These are phyloP conservation scores for Plasmodium adleri DNA, from an alignment of 169 alveolate species.

Conservation along the genomic window DNA sequence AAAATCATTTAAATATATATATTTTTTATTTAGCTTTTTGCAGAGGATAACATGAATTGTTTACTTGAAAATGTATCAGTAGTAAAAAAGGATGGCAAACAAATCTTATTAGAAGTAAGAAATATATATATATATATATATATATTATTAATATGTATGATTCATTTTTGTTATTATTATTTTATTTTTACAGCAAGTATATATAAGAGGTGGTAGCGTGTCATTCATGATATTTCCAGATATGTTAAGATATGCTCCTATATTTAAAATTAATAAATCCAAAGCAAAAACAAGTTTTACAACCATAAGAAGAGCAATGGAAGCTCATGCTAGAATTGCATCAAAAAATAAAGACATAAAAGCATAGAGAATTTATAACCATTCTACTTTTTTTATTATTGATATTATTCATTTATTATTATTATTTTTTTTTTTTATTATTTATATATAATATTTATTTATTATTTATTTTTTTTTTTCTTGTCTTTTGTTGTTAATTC, in stretches of 20 bases:
- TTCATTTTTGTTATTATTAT: not conserved
- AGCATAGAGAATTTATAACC: slow-evolving; percentile 17
- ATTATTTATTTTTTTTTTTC: not conserved
- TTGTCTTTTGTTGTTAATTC: not conserved
- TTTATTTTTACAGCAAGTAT: slow-evolving; percentile 87
- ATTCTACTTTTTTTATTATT: not conserved
- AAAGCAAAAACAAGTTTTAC: slow-evolving; percentile 83
- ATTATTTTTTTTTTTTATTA: too few relatives aligned
- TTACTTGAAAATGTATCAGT: slow-evolving; percentile 97
- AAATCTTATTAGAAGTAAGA: slow-evolving; percentile 90
- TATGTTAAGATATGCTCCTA: slow-evolving; percentile 99
- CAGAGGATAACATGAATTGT: slow-evolving; percentile 98
- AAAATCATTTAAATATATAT: not conserved
- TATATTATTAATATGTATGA: not conserved
- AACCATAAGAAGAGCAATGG: slow-evolving; percentile 86
- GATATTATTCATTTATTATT: slow-evolving; percentile 7
- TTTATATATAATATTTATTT: too few relatives aligned
- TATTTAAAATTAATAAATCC: slow-evolving; percentile 93
- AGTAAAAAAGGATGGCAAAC: slow-evolving; percentile 97
- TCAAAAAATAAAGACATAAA: slow-evolving; percentile 76
- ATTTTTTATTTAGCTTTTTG: slow-evolving; percentile 79
- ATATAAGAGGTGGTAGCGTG: slow-evolving; percentile 95
- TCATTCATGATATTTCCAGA: slow-evolving; percentile 98
- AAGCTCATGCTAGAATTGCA: slow-evolving; percentile 83
- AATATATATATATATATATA: not conserved